Percentiles rank a stretch among this genome's conserved stretches.
Conservation (phyloP, 495 filamentous ascomycete species). For the Penicillium salamii region DNA sequence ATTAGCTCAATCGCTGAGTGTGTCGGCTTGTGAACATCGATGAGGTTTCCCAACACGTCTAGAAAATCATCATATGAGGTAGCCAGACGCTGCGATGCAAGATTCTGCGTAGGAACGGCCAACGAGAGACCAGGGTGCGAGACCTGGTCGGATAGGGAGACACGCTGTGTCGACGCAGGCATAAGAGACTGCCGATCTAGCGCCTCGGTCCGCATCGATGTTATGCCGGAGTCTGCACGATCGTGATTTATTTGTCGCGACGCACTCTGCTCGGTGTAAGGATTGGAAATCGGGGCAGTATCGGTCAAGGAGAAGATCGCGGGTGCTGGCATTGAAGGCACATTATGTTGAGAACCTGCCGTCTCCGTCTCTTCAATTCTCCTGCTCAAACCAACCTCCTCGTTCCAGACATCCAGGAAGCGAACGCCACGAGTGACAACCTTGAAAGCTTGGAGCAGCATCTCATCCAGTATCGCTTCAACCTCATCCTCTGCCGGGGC, state of each 20-base stretch:
- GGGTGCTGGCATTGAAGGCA: constrained; percentile 71
- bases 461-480: constrained; percentile 81
- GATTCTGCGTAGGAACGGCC: constrained; percentile 43
- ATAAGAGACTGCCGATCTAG: constrained; percentile 37
- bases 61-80: constrained; percentile 81
- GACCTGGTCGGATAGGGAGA: no score
- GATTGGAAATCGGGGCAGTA: constrained; percentile 22
- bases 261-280: constrained; percentile 32
- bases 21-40: constrained; percentile 86
- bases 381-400: constrained; percentile 64
- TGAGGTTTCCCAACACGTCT: constrained; percentile 83
- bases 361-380: constrained; percentile 59
- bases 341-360: constrained; percentile 31
- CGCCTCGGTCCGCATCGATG: constrained; percentile 38
- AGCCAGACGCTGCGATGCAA: constrained; percentile 67
- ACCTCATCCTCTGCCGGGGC: constrained; percentile 55
- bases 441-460: constrained; percentile 89
- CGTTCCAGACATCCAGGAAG: constrained; percentile 87
- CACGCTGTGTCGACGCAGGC: no score
- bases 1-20: constrained; percentile 82
- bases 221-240: constrained; percentile 36
- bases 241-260: constrained; percentile 34
- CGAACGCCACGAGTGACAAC: constrained; percentile 84
- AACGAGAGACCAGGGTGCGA: constrained; percentile 43
- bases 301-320: constrained; percentile 42